Base-by-base conservation (phyloP, 202 grass and related monocot genomes). In the Panicum virgatum region DNA sequence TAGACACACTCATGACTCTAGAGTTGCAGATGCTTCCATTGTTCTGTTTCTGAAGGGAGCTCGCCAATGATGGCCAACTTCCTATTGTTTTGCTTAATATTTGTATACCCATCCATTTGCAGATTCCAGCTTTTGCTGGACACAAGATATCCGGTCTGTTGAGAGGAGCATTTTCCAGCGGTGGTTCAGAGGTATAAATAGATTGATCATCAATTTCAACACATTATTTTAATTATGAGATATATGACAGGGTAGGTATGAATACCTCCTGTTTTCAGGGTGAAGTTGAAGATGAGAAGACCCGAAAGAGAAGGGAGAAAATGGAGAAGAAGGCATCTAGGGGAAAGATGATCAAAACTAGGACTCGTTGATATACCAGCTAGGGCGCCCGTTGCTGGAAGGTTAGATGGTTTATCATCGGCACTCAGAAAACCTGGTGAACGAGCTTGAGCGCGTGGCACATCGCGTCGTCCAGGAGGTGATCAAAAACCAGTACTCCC, bases 301-400 rank as follows among this genome's bases (percentile, higher is more conserved):
- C 86, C 34, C 80, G 93, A 44, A 99, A 96, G 87, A 99, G 96
- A 82, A 93, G 93, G 50, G 96, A 94, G 79, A 99, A 96, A 75
- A 99, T 96, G 93, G 96, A 99, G 89, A 95, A 85, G 89, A 98
- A 89, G 75, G 96, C 91, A 47, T 93, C 93, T 76, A 96, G 92
- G 51, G 87, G 87, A 66, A 96, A 96, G 89, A 86, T 96, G 83
- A 79, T 95, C 30, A 99, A 92, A 86, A 83, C 92, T 27, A 93
- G 91, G 80, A 76, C 27, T n/a, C 85, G 92, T 63, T 96, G 71
- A 98, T 87, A 72, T 82, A 67, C 42, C 66, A 65, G 45, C 10
- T 75, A 25, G 64, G 54, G 14, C 32, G 4, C 32, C 62, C 20
- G 18, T 78, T 63, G 63, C 69, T 72, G 82, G 69, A 78, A 88